Conservation (phyloP, 2,329 filamentous ascomycete species). For the Didymella exigua region DNA sequence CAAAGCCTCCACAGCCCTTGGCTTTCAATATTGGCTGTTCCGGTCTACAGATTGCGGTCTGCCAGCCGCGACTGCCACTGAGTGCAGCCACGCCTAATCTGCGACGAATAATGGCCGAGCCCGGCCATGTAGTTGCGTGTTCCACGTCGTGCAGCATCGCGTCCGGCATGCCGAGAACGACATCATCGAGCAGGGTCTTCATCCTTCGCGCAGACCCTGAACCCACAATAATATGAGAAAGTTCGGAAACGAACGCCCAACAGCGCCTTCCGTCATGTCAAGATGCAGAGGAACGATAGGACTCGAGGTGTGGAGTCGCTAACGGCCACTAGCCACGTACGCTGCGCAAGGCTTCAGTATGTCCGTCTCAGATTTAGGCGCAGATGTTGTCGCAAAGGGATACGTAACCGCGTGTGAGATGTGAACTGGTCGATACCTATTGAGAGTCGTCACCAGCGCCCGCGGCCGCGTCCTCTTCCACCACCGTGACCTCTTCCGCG, state of each 20-base stretch:
- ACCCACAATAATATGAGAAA: slow-evolving; percentile 12
- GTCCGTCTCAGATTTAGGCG: slow-evolving; percentile 3
- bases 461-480: slow-evolving; percentile 36
- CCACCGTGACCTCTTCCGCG: slow-evolving; percentile 23
- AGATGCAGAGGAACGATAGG: slow-evolving; percentile 19
- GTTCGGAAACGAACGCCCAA: not conserved
- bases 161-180: slow-evolving; percentile 17
- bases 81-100: slow-evolving; percentile 7
- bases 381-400: not conserved
- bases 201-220: slow-evolving; percentile 21
- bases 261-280: slow-evolving; percentile 29
- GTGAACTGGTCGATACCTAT: not conserved
- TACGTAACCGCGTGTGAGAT: slow-evolving; percentile 1
- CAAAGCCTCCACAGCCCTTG: slow-evolving; percentile 18
- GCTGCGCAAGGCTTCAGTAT: slow-evolving; percentile 18
- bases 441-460: slow-evolving; percentile 27
- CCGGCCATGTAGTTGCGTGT: slow-evolving; percentile 14
- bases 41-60: slow-evolving; percentile 5
- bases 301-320: slow-evolving; percentile 14
- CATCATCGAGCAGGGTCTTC: slow-evolving; percentile 26
- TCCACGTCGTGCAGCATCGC: slow-evolving; percentile 9
- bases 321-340: slow-evolving; percentile 28
- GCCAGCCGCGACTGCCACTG: slow-evolving; percentile 12
- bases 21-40: slow-evolving; percentile 9
- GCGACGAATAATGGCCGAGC: slow-evolving; percentile 10